These are phyloP conservation scores for Botryotinia convoluta DNA, from an alignment of 2,329 filamentous ascomycete species.

Conservation along the genomic window DNA sequence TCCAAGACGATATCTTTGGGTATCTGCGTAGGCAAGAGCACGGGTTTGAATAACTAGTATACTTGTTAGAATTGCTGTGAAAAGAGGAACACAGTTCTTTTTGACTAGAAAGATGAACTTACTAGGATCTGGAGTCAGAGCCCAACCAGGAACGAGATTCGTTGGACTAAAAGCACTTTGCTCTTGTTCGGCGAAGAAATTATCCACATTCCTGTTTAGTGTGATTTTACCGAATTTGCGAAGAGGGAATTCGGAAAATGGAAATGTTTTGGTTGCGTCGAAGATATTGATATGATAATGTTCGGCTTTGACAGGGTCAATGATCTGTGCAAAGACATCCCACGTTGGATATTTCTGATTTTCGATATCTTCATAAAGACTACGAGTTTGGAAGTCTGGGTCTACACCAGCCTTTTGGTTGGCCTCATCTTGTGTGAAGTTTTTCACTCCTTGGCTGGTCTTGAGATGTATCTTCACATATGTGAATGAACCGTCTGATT, in stretches of 20 bases:
- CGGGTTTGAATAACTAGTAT: constrained; percentile 50
- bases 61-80: neutral
- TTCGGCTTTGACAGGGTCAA: constrained; percentile 38
- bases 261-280: constrained; percentile 54
- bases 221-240: constrained; percentile 48
- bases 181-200: constrained; percentile 65
- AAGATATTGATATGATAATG: constrained; percentile 47
- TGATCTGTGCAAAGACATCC: constrained; percentile 46
- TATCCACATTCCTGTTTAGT: constrained; percentile 50
- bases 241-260: constrained; percentile 46
- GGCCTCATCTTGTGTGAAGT: constrained; percentile 48
- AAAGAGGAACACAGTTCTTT: too few species aligned
- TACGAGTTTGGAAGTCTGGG: constrained; percentile 43
- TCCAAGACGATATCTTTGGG: constrained; percentile 54
- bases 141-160: constrained; percentile 57
- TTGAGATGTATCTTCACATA: constrained; percentile 52
- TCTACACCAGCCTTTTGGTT: constrained; percentile 41
- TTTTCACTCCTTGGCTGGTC: constrained; percentile 47
- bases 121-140: neutral
- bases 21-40: constrained; percentile 54
- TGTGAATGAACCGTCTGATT: constrained; percentile 45
- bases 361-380: constrained; percentile 49
- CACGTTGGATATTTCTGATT: constrained; percentile 54
- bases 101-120: neutral
- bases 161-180: constrained; percentile 65